A percentile compares a stretch with the other conserved stretches of the same genome.
phyloP scores from a whole-genome alignment of 2,329 filamentous ascomycete genomes.

The Alternaria brassicicola region DNA sequence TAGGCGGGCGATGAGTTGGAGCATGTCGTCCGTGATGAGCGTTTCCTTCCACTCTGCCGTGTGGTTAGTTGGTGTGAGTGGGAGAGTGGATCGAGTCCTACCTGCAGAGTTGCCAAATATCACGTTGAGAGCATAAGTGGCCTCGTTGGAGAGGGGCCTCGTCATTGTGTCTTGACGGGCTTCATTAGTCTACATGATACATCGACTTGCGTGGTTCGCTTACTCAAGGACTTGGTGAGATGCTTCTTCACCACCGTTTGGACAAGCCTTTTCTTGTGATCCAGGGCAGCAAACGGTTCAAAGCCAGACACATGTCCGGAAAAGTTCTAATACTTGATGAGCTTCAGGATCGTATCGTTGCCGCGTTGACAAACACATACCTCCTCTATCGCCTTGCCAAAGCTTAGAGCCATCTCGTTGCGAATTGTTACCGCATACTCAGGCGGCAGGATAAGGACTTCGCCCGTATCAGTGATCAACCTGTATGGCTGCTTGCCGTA shows the following conservation, averaged over 20 bases:
- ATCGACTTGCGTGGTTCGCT: background rate
- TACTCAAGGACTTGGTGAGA: slow-evolving; percentile 1
- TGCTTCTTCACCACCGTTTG: background rate
- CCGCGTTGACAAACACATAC: background rate
- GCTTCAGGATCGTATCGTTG: background rate
- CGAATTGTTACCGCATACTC: background rate
- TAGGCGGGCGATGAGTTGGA: background rate
- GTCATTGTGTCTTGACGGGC: background rate
- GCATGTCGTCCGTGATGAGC: background rate
- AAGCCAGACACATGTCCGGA: background rate
- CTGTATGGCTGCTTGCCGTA: slow-evolving; percentile 3
- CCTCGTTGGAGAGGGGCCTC: background rate
- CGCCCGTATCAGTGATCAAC: background rate
- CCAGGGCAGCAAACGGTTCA: background rate
- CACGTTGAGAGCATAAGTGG: background rate
- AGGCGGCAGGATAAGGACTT: background rate
- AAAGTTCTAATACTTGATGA: background rate
- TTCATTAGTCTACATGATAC: background rate
- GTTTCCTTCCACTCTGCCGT: background rate
- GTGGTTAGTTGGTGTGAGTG: background rate
- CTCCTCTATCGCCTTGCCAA: background rate
- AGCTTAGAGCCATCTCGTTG: background rate
- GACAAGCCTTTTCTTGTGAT: background rate
- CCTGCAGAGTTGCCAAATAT: background rate
- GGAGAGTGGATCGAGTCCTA: background rate